Percentiles rank a stretch among this genome's conserved stretches.
Conservation (phyloP, 306 rosid genomes). For the Sphenostylis stenocarpa region DNA sequence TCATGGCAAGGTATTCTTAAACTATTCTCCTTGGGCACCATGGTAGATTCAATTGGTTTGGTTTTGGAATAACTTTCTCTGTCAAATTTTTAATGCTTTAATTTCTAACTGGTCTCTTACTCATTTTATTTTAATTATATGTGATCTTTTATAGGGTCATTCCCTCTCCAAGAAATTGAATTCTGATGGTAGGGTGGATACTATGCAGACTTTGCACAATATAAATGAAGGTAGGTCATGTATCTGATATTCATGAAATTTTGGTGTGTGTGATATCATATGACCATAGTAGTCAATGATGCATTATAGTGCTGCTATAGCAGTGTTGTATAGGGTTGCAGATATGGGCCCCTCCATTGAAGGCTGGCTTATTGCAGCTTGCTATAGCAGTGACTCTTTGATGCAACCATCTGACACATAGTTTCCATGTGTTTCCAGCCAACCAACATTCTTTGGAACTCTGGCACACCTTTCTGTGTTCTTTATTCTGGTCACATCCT, state of each 20-base stretch:
- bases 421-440: not conserved
- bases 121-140: not conserved
- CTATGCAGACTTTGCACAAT: constrained; percentile 84
- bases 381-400: no score
- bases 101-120: not conserved
- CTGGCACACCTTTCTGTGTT: not conserved
- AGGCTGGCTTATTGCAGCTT: not conserved
- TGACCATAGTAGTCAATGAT: not conserved
- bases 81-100: not conserved
- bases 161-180: constrained; percentile 67
- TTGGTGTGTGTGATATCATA: constrained; percentile 19
- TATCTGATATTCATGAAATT: not conserved
- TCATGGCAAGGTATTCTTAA: constrained; percentile 57
- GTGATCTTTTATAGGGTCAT: constrained; percentile 65
- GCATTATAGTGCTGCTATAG: not conserved
- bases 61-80: not conserved
- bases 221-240: constrained; percentile 65
- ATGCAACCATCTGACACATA: not conserved
- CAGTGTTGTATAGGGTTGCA: not conserved
- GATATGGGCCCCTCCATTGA: not conserved
- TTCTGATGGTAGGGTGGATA: constrained; percentile 79
- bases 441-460: not conserved
- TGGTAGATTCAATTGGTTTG: constrained; percentile 7
- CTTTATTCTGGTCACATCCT: not conserved
- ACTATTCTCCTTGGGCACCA: not conserved